Conservation (phyloP, 1,139 yeast genomes). For the Schizosaccharomyces versatilis region DNA sequence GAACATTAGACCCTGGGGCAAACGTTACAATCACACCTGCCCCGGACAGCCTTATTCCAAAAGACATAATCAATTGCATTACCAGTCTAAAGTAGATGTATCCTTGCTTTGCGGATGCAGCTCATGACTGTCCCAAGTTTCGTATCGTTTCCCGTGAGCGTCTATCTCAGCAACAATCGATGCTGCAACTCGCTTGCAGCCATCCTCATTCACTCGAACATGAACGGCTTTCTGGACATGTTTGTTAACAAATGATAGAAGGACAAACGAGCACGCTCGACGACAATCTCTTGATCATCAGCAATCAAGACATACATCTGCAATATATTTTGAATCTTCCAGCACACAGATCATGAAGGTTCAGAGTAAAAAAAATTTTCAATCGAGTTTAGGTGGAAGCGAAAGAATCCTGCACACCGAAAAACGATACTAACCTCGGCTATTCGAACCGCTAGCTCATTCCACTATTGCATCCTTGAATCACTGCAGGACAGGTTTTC, state of each 20-base stretch:
- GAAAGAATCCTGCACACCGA: no score
- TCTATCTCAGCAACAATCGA: neutral
- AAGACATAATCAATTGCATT: neutral
- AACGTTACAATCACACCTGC: no score
- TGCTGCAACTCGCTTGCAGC: neutral
- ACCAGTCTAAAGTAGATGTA: constrained; percentile 1
- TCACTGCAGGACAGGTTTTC: no score
- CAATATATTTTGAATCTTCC: neutral
- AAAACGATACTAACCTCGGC: no score
- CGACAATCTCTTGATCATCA: no score
- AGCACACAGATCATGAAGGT: neutral
- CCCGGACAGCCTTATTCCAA: no score
- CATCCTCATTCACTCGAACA: neutral
- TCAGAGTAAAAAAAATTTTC: no score
- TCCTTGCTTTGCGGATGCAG: neutral
- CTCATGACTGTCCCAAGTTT: neutral
- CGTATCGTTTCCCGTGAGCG: neutral
- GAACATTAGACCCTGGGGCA: no score
- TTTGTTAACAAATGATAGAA: neutral
- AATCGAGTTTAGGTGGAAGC: no score
- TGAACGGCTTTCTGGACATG: neutral
- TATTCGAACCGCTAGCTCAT: no score
- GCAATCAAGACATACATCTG: neutral
- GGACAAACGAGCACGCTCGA: no score
- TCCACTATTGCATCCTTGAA: no score